Percentiles rank a stretch among this genome's conserved stretches.
phyloP scores from a whole-genome alignment of 345 rosid genomes.

The Rubroshorea leprosula region DNA sequence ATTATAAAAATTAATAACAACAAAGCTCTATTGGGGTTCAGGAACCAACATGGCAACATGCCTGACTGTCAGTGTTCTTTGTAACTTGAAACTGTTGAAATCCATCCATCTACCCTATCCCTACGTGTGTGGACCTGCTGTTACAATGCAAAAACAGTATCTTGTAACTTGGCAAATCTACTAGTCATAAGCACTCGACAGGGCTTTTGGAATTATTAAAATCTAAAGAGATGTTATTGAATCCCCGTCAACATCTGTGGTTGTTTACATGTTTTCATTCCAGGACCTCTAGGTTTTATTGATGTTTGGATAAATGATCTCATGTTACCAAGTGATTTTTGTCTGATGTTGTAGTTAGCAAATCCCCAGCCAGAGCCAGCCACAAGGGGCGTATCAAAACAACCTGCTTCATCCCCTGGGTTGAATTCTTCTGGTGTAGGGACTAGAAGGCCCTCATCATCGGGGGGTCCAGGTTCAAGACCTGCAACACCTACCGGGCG shows the following conservation, averaged over 20 bases:
- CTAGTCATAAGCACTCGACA: no score
- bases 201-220: no score
- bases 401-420: slow-evolving; percentile 66
- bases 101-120: no score
- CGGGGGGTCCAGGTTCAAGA: slow-evolving; percentile 94
- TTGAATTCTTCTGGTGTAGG: slow-evolving; percentile 52
- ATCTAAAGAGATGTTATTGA: no score
- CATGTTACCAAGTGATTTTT: slow-evolving; percentile 14
- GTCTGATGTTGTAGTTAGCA: slow-evolving; percentile 51
- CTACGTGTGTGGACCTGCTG: slow-evolving; percentile 3
- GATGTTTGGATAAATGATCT: slow-evolving; percentile 6
- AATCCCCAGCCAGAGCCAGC: slow-evolving; percentile 58
- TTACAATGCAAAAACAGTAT: not conserved
- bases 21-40: not conserved
- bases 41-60: slow-evolving; percentile 5
- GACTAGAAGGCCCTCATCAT: slow-evolving; percentile 79
- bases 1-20: no score
- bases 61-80: not conserved
- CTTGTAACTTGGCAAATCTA: not conserved
- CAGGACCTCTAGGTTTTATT: slow-evolving; percentile 1
- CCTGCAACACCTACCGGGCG: slow-evolving; percentile 86
- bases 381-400: slow-evolving; percentile 56
- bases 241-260: not conserved
- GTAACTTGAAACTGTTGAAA: no score
- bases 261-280: slow-evolving; percentile 5